A percentile compares a stretch with the other conserved stretches of the same genome.
phyloP scores from a whole-genome alignment of 352 stramenopile species.

The Saprolegnia diclina region DNA sequence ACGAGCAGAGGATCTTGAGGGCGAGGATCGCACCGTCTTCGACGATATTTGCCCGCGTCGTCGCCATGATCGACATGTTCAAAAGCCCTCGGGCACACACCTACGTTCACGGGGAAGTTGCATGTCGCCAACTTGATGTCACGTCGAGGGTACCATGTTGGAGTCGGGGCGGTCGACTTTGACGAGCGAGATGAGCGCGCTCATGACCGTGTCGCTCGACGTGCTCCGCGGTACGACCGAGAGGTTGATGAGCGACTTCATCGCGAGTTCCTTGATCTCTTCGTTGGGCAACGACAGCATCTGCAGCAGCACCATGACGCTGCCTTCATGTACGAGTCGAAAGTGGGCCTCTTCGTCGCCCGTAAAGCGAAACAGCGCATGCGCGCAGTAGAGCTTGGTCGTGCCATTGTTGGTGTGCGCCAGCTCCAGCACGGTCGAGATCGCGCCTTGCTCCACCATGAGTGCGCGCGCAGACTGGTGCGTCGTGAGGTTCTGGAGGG shows the following conservation, averaged over 20 bases:
- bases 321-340: constrained; percentile 69
- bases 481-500: constrained; percentile 53
- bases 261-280: constrained; percentile 48
- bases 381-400: constrained; percentile 63
- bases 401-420: constrained; percentile 54
- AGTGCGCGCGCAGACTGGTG: constrained; percentile 42
- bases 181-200: constrained; percentile 40
- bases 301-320: constrained; percentile 55
- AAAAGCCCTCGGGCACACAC: constrained; percentile 55
- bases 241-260: constrained; percentile 70
- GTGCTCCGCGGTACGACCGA: constrained; percentile 60
- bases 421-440: constrained; percentile 56
- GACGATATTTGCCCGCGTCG: constrained; percentile 60
- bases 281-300: constrained; percentile 50
- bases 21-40: constrained; percentile 63
- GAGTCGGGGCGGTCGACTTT: constrained; percentile 29
- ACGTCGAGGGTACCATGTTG: constrained; percentile 15
- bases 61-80: constrained; percentile 74
- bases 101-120: constrained; percentile 19
- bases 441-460: constrained; percentile 69
- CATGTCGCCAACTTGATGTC: not conserved
- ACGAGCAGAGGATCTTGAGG: constrained; percentile 43
- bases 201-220: constrained; percentile 62
- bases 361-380: constrained; percentile 62
- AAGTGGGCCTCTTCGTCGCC: constrained; percentile 71